Conservation (phyloP, 352 stramenopile genomes). For the Globisporangium spiculum region DNA sequence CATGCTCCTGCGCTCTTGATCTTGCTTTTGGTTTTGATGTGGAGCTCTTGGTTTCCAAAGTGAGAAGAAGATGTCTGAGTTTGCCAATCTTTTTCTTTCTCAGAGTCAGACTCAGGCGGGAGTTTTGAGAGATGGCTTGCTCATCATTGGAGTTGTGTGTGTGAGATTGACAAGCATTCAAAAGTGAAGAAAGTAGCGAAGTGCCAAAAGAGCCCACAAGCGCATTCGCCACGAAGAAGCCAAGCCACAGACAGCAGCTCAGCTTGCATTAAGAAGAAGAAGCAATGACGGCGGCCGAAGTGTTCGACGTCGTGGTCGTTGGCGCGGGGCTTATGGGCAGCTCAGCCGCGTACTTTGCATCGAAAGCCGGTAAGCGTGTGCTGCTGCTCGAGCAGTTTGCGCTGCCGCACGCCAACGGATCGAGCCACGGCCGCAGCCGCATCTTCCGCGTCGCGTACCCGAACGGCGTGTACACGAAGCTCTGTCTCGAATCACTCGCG, state of each 20-base stretch:
- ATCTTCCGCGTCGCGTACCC: constrained; percentile 85
- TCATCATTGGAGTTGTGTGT: neutral
- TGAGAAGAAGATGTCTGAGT: neutral
- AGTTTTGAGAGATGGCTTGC: neutral
- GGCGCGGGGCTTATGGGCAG: constrained; percentile 69
- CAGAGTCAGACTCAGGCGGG: neutral
- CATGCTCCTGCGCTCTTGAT: constrained; percentile 1
- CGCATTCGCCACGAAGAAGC: neutral
- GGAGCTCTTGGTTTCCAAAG: neutral
- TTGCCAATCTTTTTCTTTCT: neutral
- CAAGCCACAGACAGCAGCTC: neutral
- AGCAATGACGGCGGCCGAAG: neutral
- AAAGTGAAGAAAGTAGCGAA: neutral
- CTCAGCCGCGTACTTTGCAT: constrained; percentile 51
- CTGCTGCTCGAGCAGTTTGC: constrained; percentile 76
- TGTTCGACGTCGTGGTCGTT: constrained; percentile 53
- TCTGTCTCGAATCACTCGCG: constrained; percentile 58
- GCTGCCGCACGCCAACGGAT: constrained; percentile 59
- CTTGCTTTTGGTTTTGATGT: neutral
- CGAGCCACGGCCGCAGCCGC: constrained; percentile 70
- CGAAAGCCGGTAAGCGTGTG: constrained; percentile 41
- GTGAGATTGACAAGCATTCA: neutral
- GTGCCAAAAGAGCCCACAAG: neutral
- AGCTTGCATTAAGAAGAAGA: neutral
- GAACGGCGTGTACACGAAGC: constrained; percentile 61